phyloP scores from a whole-genome alignment of 2,329 filamentous ascomycete species.

The Chaetomiaceae sp. region DNA sequence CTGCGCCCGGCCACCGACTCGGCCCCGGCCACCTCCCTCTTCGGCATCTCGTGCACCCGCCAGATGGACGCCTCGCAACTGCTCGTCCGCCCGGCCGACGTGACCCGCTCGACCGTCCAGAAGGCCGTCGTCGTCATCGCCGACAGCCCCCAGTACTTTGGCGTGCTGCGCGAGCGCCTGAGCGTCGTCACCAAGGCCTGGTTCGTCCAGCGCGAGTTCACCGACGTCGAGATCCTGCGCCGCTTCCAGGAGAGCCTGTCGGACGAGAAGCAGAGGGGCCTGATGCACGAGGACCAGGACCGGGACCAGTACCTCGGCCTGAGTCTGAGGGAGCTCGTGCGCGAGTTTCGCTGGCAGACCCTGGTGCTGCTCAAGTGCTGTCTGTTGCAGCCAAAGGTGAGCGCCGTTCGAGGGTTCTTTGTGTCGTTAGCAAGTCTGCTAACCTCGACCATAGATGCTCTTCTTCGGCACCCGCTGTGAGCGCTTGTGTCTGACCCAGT shows the following conservation, averaged over 20 bases:
- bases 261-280: constrained; percentile 56
- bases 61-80: constrained; percentile 79
- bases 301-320: constrained; percentile 82
- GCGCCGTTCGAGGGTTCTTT: neutral
- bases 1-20: constrained; percentile 54
- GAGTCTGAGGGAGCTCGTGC: constrained; percentile 84
- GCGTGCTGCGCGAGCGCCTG: constrained; percentile 82
- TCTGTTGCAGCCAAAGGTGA: constrained; percentile 87
- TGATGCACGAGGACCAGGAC: constrained; percentile 62
- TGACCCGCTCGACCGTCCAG: constrained; percentile 95
- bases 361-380: constrained; percentile 91
- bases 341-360: constrained; percentile 93
- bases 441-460: constrained; percentile 64
- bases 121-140: constrained; percentile 96
- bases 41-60: constrained; percentile 91
- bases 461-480: constrained; percentile 98
- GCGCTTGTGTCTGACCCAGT: constrained; percentile 95
- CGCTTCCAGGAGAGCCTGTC: constrained; percentile 86
- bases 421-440: neutral
- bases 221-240: constrained; percentile 82
- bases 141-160: constrained; percentile 84
- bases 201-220: constrained; percentile 93
- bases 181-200: constrained; percentile 89
- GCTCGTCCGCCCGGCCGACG: constrained; percentile 74
- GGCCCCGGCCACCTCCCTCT: constrained; percentile 71